Base-by-base conservation (phyloP, 2,329 filamentous ascomycete genomes). In the Mollisia scopiformis region DNA sequence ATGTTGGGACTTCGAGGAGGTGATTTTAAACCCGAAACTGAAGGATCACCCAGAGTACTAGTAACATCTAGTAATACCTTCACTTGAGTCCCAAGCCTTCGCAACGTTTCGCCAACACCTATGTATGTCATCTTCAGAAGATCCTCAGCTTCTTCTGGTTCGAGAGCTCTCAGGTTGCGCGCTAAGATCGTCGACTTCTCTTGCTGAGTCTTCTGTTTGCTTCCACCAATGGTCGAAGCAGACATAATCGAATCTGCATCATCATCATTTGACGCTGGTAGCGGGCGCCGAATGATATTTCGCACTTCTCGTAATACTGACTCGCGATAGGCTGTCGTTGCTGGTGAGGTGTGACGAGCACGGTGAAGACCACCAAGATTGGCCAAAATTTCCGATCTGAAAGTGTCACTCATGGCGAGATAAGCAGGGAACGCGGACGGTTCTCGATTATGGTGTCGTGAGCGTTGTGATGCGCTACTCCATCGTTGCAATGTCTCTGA, bases 51-150 rank as follows among this genome's bases (percentile, higher is more conserved):
- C 55, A 72, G 64, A 13, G 86, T 88, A 73, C 93, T 97, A 0
- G 93, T 95, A 21, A 97, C 91, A 75, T 99, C 95, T 10, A 99
- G 82, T n/a, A 99, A 78, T 10, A 98, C 88, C 75, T 99, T 99
- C 58, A 95, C 90, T 73, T 98, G 94, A 0, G 92, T 93, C 19
- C 92, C 92, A 7, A 97, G 79, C 70, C 95, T 85, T 59, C 95
- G 84, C 51, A 99, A 75, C 3, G 91, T 91, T 77, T 99, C 95
- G 3, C 94, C 90, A 8, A 97, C 89, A 33, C 90, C 88, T 19
- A 93, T 89, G 71, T 98, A 99, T 16, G 96, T 90, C 59, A 87
- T 91, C 30, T 87, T 81, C 14, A 98, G 83, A 68, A 98, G 84
- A 6, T 88, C 85, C 75, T 98, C 94, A 0, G 93, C 92, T 75